Evolutionary conservation across 345 rosid genomes (phyloP).

Genomic region (Sonneratia caseolaris): DNA sequence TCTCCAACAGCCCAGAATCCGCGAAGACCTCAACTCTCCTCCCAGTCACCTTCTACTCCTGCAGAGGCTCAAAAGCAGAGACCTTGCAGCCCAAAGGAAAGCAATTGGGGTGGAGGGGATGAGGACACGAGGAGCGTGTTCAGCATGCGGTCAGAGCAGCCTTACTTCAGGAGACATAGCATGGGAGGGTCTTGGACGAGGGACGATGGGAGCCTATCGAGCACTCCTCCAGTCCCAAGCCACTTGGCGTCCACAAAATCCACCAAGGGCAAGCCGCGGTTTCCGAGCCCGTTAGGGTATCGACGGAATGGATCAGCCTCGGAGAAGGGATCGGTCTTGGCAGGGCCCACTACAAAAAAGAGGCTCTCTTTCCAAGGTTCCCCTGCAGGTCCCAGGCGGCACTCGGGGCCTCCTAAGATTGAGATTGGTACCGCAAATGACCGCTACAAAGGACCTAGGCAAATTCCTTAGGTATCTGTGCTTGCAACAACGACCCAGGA

Average conservation of each 20-base stretch:
- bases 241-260: constrained; percentile 67
- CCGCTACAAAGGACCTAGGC: constrained; percentile 8
- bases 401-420: constrained; percentile 55
- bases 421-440: constrained; percentile 25
- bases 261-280: constrained; percentile 40
- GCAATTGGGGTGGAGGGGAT: constrained; percentile 33
- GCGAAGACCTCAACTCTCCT: constrained; percentile 25
- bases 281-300: constrained; percentile 29
- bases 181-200: constrained; percentile 49
- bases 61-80: constrained; percentile 24
- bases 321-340: constrained; percentile 19
- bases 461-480: neutral
- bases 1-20: constrained; percentile 32
- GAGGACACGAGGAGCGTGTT: constrained; percentile 53
- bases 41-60: constrained; percentile 39
- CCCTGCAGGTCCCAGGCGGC: constrained; percentile 47
- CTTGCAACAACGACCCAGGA: neutral
- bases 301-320: constrained; percentile 20
- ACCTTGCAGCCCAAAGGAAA: constrained; percentile 38
- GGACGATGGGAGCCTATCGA: constrained; percentile 63
- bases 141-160: constrained; percentile 47
- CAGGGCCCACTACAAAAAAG: constrained; percentile 33
- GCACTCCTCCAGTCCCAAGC: constrained; percentile 53
- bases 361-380: constrained; percentile 46
- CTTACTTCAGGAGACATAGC: constrained; percentile 55